These are phyloP conservation scores for Musa beccarii DNA, from an alignment of 176 grass and related monocot species.

Conservation along the genomic window DNA sequence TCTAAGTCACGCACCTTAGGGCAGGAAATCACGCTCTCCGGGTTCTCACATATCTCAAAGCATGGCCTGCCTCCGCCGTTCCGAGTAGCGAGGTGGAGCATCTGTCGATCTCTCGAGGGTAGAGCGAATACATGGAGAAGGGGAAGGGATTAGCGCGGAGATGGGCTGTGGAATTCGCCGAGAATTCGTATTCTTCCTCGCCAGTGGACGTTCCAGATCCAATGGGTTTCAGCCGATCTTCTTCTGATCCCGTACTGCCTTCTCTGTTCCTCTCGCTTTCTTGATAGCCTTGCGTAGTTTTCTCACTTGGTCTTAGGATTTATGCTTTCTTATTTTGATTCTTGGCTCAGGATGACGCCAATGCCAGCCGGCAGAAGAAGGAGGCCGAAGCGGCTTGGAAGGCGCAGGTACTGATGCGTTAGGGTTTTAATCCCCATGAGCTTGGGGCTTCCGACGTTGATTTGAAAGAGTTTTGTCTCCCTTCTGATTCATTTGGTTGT, in stretches of 20 bases:
- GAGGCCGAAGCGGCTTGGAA: constrained; percentile 83
- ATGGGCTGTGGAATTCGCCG: constrained; percentile 81
- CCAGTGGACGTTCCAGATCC: constrained; percentile 46
- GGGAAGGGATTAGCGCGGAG: constrained; percentile 70
- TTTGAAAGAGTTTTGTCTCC: too few species aligned
- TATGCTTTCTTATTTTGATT: background rate
- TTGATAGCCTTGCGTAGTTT: background rate
- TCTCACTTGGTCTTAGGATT: background rate
- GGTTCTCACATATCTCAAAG: too few species aligned
- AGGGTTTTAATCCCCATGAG: too few species aligned
- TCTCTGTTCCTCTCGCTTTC: background rate
- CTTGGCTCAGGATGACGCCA: constrained; percentile 52
- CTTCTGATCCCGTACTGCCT: constrained; percentile 42
- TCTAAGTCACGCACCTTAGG: too few species aligned
- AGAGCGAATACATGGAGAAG: constrained; percentile 51
- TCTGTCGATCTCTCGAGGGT: too few species aligned
- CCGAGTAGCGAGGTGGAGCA: too few species aligned
- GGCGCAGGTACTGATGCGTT: constrained; percentile 44
- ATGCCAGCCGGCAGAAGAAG: constrained; percentile 73
- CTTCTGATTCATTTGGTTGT: background rate
- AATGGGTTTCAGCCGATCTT: constrained; percentile 65
- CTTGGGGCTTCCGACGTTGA: too few species aligned
- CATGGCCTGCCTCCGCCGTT: too few species aligned
- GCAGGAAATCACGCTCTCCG: too few species aligned
- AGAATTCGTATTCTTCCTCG: constrained; percentile 41